These are phyloP conservation scores for Curvularia hawaiiensis DNA, from an alignment of 2,329 filamentous ascomycete species.

Conservation along the genomic window DNA sequence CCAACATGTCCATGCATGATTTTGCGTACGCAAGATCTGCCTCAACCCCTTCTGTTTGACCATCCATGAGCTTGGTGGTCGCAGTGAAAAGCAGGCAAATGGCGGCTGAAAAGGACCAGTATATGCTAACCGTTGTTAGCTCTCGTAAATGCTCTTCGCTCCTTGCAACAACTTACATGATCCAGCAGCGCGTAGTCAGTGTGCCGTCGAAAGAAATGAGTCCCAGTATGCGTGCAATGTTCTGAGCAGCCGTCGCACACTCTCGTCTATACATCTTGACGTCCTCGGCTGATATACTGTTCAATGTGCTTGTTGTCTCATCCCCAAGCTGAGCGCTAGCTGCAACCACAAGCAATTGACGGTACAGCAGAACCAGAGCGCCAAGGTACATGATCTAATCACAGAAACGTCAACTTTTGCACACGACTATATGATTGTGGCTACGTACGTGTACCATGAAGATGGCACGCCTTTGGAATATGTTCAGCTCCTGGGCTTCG, in stretches of 20 bases:
- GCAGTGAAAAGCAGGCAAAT: conserved; percentile 44
- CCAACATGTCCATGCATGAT: conserved; percentile 45
- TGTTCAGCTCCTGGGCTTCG: conserved; percentile 29
- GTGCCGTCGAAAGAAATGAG: conserved; percentile 44
- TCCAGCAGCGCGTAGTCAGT: conserved; percentile 45
- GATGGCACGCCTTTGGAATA: conserved; percentile 42
- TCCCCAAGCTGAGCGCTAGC: conserved; percentile 39
- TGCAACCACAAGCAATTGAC: conserved; percentile 42
- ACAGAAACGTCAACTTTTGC: not conserved
- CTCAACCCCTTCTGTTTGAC: conserved; percentile 35
- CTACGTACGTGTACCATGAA: conserved; percentile 45
- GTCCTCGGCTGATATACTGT: conserved; percentile 35
- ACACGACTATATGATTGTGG: not conserved
- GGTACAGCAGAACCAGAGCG: conserved; percentile 44
- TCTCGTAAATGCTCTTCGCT: not conserved
- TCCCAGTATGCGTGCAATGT: conserved; percentile 42
- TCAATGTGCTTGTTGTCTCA: conserved; percentile 28
- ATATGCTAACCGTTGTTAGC: conserved; percentile 29
- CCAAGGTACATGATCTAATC: conserved; percentile 47
- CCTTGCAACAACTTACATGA: conserved; percentile 25
- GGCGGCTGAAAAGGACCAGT: conserved; percentile 45
- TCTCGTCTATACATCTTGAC: conserved; percentile 37
- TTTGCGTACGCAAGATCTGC: conserved; percentile 42
- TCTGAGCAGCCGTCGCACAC: conserved; percentile 44
- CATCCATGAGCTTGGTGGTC: conserved; percentile 43